phyloP scores from a whole-genome alignment of 163 green algal genomes.

The Scenedesmus sp. region DNA sequence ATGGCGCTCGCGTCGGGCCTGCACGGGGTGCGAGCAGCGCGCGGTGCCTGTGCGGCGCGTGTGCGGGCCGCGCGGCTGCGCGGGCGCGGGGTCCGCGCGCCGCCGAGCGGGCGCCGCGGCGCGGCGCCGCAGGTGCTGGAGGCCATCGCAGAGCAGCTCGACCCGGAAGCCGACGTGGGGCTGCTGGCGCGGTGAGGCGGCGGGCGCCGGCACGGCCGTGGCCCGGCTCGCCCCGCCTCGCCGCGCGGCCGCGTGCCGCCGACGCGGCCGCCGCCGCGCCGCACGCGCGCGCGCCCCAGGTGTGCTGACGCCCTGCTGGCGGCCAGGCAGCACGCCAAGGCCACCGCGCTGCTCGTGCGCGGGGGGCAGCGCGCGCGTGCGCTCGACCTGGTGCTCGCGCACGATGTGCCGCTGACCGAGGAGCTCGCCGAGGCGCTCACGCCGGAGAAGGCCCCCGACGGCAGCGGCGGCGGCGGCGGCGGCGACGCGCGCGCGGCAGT shows the following conservation, averaged over 20 bases:
- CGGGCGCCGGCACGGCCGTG: neutral
- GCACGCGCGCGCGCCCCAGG: no score
- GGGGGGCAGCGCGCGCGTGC: constrained; percentile 58
- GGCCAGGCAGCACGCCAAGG: constrained; percentile 66
- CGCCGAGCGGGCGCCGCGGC: no score
- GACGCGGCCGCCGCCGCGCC: no score
- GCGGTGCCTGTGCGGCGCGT: no score
- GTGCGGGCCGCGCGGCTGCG: no score
- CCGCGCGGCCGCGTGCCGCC: no score
- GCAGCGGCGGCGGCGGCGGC: no score
- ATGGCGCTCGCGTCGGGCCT: constrained; percentile 76
- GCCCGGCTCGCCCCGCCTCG: no score
- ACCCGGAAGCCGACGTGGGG: constrained; percentile 49
- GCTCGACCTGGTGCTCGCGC: constrained; percentile 67
- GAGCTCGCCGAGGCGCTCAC: constrained; percentile 84
- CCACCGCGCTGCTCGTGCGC: constrained; percentile 68
- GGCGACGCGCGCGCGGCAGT: constrained; percentile 40
- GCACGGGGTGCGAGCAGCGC: constrained; percentile 69
- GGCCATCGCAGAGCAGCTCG: constrained; percentile 70
- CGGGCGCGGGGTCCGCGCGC: no score
- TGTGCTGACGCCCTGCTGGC: constrained; percentile 70
- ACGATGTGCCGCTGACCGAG: constrained; percentile 71
- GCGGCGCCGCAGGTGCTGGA: no score
- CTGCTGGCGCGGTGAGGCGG: constrained; percentile 7
- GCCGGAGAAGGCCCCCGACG: constrained; percentile 56